Evolutionary conservation across 106 monocot species (phyloP).

Genomic region (Chionographis japonica): DNA sequence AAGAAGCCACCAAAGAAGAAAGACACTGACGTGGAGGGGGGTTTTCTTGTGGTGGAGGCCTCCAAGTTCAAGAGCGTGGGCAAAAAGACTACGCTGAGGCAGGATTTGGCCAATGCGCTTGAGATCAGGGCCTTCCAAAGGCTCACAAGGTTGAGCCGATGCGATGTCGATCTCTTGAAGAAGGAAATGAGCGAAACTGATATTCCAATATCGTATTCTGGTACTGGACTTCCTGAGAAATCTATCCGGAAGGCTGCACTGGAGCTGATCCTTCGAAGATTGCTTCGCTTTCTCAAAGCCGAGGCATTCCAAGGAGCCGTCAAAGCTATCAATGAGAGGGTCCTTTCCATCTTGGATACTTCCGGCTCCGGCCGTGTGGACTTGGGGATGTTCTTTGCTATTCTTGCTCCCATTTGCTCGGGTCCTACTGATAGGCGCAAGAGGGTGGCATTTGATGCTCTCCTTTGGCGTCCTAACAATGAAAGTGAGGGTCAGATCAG

Average conservation of each 20-base stretch:
- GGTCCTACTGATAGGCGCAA: constrained; percentile 65
- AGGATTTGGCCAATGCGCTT: constrained; percentile 82
- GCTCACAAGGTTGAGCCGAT: constrained; percentile 59
- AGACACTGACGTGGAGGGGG: constrained; percentile 2
- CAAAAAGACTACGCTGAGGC: constrained; percentile 66
- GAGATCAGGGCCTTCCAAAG: constrained; percentile 90
- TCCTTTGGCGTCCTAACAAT: constrained; percentile 69
- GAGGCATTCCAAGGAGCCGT: constrained; percentile 88
- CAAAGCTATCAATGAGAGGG: constrained; percentile 81
- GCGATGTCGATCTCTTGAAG: constrained; percentile 64
- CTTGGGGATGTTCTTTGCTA: constrained; percentile 85
- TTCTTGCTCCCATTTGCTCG: constrained; percentile 77
- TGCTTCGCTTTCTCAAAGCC: constrained; percentile 74
- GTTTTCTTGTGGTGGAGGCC: constrained; percentile 37
- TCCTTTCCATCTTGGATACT: constrained; percentile 80
- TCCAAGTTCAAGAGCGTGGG: constrained; percentile 85
- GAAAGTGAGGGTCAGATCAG: constrained; percentile 55
- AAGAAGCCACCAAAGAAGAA: constrained; percentile 1
- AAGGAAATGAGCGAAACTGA: constrained; percentile 83
- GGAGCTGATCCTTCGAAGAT: constrained; percentile 71
- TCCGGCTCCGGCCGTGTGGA: constrained; percentile 90
- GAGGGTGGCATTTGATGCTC: constrained; percentile 71
- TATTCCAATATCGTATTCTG: constrained; percentile 86
- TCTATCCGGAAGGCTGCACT: constrained; percentile 91
- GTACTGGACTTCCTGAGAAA: constrained; percentile 69